A percentile compares a stretch with the other conserved stretches of the same genome.
These are phyloP conservation scores for Citrus sp. DNA, from an alignment of 345 rosid genomes.

Conservation along the genomic window DNA sequence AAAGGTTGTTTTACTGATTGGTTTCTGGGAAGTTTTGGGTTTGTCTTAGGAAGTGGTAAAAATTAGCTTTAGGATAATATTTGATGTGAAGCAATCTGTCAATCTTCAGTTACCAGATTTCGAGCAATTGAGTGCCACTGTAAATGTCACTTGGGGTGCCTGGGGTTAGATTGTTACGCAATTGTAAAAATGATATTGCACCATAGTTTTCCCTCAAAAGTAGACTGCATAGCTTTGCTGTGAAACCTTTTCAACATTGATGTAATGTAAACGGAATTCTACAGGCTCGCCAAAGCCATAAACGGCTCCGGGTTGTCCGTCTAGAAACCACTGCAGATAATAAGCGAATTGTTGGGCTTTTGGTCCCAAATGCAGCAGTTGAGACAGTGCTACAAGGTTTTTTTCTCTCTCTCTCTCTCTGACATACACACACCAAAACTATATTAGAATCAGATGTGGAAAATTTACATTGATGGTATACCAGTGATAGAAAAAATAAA, in stretches of 20 bases:
- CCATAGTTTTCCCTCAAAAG: not conserved
- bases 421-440: not conserved
- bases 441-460: not conserved
- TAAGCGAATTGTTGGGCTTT: conserved; percentile 82
- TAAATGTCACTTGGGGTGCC: not conserved
- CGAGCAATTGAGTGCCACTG: not conserved
- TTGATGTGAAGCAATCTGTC: not conserved
- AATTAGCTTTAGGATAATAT: not conserved
- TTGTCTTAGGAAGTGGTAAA: not conserved
- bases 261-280: conserved; percentile 12
- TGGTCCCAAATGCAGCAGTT: conserved; percentile 88
- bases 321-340: conserved; percentile 79
- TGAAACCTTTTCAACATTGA: not conserved
- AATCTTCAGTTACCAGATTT: not conserved
- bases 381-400: conserved; percentile 94
- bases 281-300: conserved; percentile 89
- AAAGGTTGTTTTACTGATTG: not conserved
- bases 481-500: too few species aligned
- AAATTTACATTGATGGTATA: not conserved
- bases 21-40: not conserved
- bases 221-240: not conserved
- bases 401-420: conserved; percentile 19
- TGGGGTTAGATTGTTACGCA: not conserved
- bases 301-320: conserved; percentile 83
- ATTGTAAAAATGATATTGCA: not conserved